phyloP scores from a whole-genome alignment of 495 filamentous ascomycete genomes.

The Penicillium canescens region DNA sequence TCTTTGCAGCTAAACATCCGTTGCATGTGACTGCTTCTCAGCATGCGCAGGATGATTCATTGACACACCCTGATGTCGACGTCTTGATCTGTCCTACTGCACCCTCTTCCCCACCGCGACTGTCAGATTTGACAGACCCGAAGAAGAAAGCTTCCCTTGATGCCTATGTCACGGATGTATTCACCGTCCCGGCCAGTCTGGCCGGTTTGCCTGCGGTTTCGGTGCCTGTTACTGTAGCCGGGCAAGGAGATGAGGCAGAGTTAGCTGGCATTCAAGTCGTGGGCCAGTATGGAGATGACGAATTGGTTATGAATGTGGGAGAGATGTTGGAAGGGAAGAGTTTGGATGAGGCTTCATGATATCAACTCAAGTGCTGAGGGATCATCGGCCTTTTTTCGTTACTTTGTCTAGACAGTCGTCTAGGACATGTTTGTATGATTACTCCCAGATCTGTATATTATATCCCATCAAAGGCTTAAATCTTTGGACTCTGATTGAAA shows the following conservation, averaged over 20 bases:
- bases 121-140: constrained; percentile 51
- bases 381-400: not conserved
- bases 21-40: constrained; percentile 45
- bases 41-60: constrained; percentile 21
- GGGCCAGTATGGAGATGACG: constrained; percentile 89
- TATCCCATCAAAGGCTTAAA: not conserved
- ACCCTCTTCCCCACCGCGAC: constrained; percentile 69
- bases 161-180: constrained; percentile 87
- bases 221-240: constrained; percentile 59
- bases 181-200: constrained; percentile 92
- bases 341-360: constrained; percentile 1
- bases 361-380: not conserved
- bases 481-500: not conserved
- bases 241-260: constrained; percentile 22
- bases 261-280: constrained; percentile 83
- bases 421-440: not conserved
- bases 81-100: constrained; percentile 87
- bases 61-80: constrained; percentile 56
- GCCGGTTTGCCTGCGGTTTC: constrained; percentile 90
- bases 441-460: not conserved
- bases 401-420: not conserved
- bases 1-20: constrained; percentile 69
- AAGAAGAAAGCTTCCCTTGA: constrained; percentile 40
- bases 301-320: constrained; percentile 45
- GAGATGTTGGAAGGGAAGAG: constrained; percentile 34